phyloP scores from a whole-genome alignment of 345 rosid genomes.

The Rhizophora apiculata region DNA sequence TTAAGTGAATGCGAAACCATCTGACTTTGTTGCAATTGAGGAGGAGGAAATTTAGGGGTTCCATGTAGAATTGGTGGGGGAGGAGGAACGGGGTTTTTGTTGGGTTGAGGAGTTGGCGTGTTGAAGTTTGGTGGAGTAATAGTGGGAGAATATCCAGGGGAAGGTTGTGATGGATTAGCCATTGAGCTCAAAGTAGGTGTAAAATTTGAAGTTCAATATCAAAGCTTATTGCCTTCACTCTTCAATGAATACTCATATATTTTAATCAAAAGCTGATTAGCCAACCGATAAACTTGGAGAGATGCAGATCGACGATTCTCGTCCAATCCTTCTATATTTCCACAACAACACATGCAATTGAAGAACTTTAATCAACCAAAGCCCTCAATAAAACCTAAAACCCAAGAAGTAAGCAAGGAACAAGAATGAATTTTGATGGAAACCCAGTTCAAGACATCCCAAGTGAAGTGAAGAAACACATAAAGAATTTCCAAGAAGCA shows the following conservation, averaged over 20 bases:
- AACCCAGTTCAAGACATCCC: conserved; percentile 32
- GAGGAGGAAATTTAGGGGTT: conserved; percentile 67
- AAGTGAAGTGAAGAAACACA: conserved; percentile 16
- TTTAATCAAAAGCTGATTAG: conserved; percentile 1
- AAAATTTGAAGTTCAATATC: conserved; percentile 14
- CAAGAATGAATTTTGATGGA: conserved; percentile 28
- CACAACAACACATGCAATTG: not conserved
- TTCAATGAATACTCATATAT: conserved; percentile 10
- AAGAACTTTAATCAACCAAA: conserved; percentile 1
- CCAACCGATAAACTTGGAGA: not conserved
- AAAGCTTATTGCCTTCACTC: conserved; percentile 17
- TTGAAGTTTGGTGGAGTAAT: conserved; percentile 40
- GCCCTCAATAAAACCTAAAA: conserved; percentile 16
- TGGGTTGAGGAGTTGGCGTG: conserved; percentile 40
- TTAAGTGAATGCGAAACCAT: conserved; percentile 49
- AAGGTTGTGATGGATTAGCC: conserved; percentile 59
- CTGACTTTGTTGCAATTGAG: conserved; percentile 58
- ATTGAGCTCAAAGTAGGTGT: conserved; percentile 32
- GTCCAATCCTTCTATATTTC: not conserved
- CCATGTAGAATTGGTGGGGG: conserved; percentile 42
- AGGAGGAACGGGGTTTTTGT: conserved; percentile 41
- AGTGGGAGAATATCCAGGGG: conserved; percentile 44
- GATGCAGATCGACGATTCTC: not conserved
- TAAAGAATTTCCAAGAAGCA: conserved; percentile 21
- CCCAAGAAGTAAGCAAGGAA: conserved; percentile 21